Conservation (phyloP, 192 early-diverging fungal species). For the Rhizoclosmatium sp. region DNA sequence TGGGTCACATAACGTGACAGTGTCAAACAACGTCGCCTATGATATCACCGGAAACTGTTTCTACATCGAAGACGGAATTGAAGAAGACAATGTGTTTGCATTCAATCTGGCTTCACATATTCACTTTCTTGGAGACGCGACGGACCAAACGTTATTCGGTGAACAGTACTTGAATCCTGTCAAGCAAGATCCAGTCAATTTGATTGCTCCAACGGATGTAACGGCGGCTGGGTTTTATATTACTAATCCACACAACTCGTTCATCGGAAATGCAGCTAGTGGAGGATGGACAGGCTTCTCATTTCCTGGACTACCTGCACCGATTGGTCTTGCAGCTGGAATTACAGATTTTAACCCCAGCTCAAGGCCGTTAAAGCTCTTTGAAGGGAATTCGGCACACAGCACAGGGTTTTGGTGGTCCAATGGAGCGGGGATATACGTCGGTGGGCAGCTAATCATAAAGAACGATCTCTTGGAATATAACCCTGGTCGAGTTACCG, state of each 20-base stretch:
- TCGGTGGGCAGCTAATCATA: conserved; percentile 29
- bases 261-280: conserved; percentile 42
- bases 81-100: conserved; percentile 37
- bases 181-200: conserved; percentile 14
- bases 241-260: conserved; percentile 40
- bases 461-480: conserved; percentile 29
- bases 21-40: conserved; percentile 37
- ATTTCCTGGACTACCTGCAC: conserved; percentile 24
- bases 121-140: conserved; percentile 30
- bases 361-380: conserved; percentile 36
- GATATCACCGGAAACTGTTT: conserved; percentile 46
- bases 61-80: conserved; percentile 43
- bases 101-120: conserved; percentile 39
- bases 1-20: conserved; percentile 27
- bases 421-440: conserved; percentile 37
- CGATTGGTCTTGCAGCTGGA: conserved; percentile 11
- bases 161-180: neutral
- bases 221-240: conserved; percentile 39
- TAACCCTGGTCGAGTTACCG: conserved; percentile 34
- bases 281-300: conserved; percentile 41
- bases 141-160: conserved; percentile 19
- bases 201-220: conserved; percentile 40
- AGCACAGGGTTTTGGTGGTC: conserved; percentile 44
- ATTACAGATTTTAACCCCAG: conserved; percentile 6
- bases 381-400: conserved; percentile 46